Conservation (phyloP, 2,329 filamentous ascomycete species). For the Tolypocladium ovalisporum region DNA sequence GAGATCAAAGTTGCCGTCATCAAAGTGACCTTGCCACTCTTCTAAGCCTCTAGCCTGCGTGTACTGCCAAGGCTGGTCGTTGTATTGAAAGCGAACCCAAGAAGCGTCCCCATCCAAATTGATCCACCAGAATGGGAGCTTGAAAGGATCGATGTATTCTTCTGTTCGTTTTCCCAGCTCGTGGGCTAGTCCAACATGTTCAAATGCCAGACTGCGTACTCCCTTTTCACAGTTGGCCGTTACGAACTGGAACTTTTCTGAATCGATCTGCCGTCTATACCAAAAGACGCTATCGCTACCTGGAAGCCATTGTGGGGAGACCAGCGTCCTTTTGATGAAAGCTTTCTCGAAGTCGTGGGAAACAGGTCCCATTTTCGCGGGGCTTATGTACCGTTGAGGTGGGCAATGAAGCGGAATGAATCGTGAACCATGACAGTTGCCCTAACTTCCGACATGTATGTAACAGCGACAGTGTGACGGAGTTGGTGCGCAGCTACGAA, state of each 20-base stretch:
- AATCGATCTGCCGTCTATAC: constrained; percentile 9
- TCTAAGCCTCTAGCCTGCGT: constrained; percentile 5
- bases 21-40: constrained; percentile 9
- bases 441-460: too few species aligned
- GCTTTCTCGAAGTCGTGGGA: background rate
- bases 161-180: constrained; percentile 6
- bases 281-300: constrained; percentile 10
- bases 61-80: constrained; percentile 10
- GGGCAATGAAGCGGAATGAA: too few species aligned
- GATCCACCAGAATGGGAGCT: constrained; percentile 13
- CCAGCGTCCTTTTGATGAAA: constrained; percentile 5
- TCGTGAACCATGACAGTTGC: too few species aligned
- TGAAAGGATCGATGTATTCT: constrained; percentile 1
- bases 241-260: constrained; percentile 11
- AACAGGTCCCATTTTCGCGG: background rate
- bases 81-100: constrained; percentile 9
- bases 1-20: background rate
- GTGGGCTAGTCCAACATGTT: constrained; percentile 11
- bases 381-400: background rate
- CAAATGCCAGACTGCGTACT: constrained; percentile 8
- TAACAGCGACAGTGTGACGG: too few species aligned
- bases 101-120: constrained; percentile 5
- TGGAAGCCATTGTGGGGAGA: constrained; percentile 13
- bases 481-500: too few species aligned
- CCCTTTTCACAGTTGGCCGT: constrained; percentile 9